Percentiles rank a stretch among this genome's conserved stretches.
Evolutionary conservation across 768 basidiomycete genomes (phyloP).

Genomic region (Dacryopinax primogenitus): DNA sequence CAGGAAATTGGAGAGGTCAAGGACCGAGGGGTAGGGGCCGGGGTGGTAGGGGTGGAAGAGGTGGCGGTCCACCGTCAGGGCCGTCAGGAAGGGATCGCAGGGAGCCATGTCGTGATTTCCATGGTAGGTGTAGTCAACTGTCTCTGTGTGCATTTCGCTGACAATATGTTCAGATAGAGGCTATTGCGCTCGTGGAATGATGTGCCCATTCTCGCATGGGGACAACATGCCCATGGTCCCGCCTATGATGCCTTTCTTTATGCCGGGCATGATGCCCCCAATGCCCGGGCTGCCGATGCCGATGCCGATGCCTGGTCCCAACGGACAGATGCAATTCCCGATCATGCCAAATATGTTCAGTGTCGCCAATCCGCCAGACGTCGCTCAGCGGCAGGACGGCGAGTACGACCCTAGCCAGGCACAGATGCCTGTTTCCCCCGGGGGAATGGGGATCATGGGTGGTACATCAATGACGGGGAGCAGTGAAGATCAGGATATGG

Average conservation of each 20-base stretch:
- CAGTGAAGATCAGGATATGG: constrained; percentile 4
- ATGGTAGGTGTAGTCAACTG: constrained; percentile 47
- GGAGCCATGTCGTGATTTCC: constrained; percentile 81
- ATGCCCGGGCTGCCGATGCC: constrained; percentile 36
- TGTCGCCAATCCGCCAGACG: background rate
- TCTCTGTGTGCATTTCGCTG: constrained; percentile 6
- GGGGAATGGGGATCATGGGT: background rate
- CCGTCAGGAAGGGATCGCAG: constrained; percentile 61
- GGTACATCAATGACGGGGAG: background rate
- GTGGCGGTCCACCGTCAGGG: constrained; percentile 41
- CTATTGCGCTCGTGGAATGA: constrained; percentile 75
- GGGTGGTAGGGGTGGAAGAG: constrained; percentile 18
- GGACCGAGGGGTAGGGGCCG: constrained; percentile 20
- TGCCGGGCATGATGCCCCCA: constrained; percentile 61
- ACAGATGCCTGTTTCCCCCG: background rate
- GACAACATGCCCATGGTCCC: constrained; percentile 43
- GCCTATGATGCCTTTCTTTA: constrained; percentile 27
- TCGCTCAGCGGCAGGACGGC: background rate
- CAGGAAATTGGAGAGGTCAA: constrained; percentile 22
- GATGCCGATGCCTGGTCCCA: constrained; percentile 15
- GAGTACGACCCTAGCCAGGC: constrained; percentile 5
- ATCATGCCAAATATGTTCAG: constrained; percentile 5
- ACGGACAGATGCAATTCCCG: constrained; percentile 1
- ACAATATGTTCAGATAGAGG: constrained; percentile 53
- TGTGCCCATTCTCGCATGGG: constrained; percentile 87